Percentiles rank a stretch among this genome's conserved stretches.
phyloP scores from a whole-genome alignment of 176 grass and related monocot species.

The Eleusine indica region DNA sequence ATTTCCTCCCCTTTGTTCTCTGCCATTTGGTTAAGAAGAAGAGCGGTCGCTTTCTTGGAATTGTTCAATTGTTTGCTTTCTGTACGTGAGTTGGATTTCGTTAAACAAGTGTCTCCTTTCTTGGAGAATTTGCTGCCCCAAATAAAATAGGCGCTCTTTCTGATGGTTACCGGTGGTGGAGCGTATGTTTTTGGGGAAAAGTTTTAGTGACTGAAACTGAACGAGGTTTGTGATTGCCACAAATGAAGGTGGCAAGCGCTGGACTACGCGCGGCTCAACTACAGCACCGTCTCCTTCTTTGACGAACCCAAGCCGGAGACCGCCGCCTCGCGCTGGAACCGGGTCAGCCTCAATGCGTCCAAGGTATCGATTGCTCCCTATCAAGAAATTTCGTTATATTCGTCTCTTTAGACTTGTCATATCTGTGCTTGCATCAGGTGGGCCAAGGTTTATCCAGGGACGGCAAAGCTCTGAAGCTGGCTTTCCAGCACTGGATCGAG shows the following conservation, averaged over 20 bases:
- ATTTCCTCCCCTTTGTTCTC: not conserved
- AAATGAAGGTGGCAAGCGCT: conserved; percentile 76
- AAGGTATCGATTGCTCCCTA: conserved; percentile 42
- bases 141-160: not conserved
- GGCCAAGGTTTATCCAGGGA: conserved; percentile 63
- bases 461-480: conserved; percentile 56
- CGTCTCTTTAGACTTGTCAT: not conserved
- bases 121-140: not conserved
- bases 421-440: conserved; percentile 41
- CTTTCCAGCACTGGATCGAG: conserved; percentile 81
- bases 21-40: conserved; percentile 19
- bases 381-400: not conserved
- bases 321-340: conserved; percentile 74
- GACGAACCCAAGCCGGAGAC: conserved; percentile 71
- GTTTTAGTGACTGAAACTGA: conserved; percentile 3
- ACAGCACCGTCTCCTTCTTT: conserved; percentile 89
- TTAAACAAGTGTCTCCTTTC: not conserved
- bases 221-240: not conserved
- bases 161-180: not conserved
- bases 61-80: not conserved
- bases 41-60: not conserved
- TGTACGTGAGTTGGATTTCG: not conserved
- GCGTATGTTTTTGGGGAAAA: not conserved
- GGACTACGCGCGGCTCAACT: conserved; percentile 65
- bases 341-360: conserved; percentile 81